Base-by-base conservation (phyloP, 2,329 filamentous ascomycete genomes). In the Arthrobotrys sinensis region DNA sequence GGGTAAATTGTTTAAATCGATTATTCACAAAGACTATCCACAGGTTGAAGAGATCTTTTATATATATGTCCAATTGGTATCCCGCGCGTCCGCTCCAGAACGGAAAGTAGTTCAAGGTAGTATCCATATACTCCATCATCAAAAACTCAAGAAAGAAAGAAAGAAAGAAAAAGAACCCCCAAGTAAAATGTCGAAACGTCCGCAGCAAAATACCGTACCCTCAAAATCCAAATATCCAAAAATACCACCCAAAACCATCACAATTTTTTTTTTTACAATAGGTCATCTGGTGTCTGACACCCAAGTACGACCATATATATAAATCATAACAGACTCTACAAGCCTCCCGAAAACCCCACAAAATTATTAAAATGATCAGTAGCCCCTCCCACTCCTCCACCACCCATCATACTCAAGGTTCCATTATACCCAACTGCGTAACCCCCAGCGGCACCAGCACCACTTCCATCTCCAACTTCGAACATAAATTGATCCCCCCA, bases 401-500 rank as follows among this genome's bases (percentile, higher is more conserved):
- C 67, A 3, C 70, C 50, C 52, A 68, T 69, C 62, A 78, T 66
- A 36, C 67, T 78, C 67, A 78, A 72, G 3, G 67, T 71, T 36
- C 67, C 67, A 36, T 57, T 71, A 57, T 72, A 78, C 36, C 52
- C 63, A 40, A 57, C 45, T 4, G 43, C 28, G 36, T 72, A 71
- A 24, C 64, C 72, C n/a, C 40, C 73, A 11, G 32, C 50, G 6
- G 24, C 40, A 21, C 60, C 34, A 45, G 50, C 67, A 43, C 16
- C 32, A 16, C 28, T 19, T 12, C 55, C 55, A 71, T 52, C 52
- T 21, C 65, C 65, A 38, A 32, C 16, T 7, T 77, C 73, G 28
- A 77, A 77, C 75, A 78, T 72, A 43, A 78, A 78, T 46, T 78
- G 75, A 68, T 78, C 75, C 1, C 65, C 62, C 75, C 75, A 78